phyloP scores from a whole-genome alignment of 192 early-diverging fungal species.

The Podila clonocystis region DNA sequence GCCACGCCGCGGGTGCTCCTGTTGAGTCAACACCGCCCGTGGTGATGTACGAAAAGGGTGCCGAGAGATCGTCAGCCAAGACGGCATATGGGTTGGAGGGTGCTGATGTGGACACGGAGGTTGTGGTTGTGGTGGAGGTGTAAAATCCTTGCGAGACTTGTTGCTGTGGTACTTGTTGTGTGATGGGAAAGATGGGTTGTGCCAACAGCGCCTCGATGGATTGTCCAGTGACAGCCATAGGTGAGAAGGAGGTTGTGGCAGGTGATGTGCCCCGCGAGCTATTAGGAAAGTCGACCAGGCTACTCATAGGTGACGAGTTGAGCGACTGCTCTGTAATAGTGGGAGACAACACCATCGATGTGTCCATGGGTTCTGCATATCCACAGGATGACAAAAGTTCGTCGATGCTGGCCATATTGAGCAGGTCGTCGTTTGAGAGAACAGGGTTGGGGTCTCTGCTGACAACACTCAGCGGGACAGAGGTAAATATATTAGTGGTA shows the following conservation, averaged over 20 bases:
- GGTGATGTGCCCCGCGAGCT: slow-evolving; percentile 11
- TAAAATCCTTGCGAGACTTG: neutral
- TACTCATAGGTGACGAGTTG: slow-evolving; percentile 23
- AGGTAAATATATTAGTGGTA: neutral
- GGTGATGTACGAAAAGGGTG: slow-evolving; percentile 31
- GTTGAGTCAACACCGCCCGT: neutral
- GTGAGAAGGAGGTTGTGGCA: slow-evolving; percentile 23
- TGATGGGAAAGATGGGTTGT: slow-evolving; percentile 8
- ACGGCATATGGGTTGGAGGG: slow-evolving; percentile 2
- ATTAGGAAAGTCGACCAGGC: slow-evolving; percentile 9
- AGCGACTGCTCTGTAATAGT: slow-evolving; percentile 20
- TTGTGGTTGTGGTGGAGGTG: neutral
- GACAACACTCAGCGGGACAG: slow-evolving; percentile 7
- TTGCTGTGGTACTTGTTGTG: slow-evolving; percentile 10
- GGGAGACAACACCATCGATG: slow-evolving; percentile 16
- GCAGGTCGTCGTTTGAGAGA: slow-evolving; percentile 24
- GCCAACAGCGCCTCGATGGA: slow-evolving; percentile 31
- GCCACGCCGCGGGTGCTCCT: slow-evolving; percentile 20
- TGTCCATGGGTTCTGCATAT: neutral
- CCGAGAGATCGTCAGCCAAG: slow-evolving; percentile 14
- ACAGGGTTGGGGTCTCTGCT: slow-evolving; percentile 24
- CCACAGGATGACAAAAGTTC: slow-evolving; percentile 38
- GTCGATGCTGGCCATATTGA: slow-evolving; percentile 31
- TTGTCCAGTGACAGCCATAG: slow-evolving; percentile 27
- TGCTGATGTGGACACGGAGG: neutral